Evolutionary conservation across 306 rosid species (phyloP).

Genomic region (Fagus sylvatica): DNA sequence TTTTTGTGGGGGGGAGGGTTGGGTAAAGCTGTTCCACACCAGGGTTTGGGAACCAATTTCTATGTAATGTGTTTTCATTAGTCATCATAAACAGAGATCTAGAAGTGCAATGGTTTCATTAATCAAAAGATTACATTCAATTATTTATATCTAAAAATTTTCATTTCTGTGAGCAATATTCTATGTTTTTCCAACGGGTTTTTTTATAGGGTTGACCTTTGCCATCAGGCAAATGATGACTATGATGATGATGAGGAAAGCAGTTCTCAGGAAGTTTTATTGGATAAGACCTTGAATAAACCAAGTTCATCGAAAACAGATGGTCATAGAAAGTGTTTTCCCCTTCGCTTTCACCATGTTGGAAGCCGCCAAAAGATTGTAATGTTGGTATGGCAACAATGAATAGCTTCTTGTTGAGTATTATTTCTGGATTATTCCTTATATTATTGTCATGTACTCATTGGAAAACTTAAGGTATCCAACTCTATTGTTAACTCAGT

Average conservation of each 20-base stretch:
- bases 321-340: slow-evolving; percentile 68
- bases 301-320: slow-evolving; percentile 40
- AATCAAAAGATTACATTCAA: background rate
- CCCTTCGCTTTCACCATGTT: slow-evolving; percentile 58
- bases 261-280: slow-evolving; percentile 58
- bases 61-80: background rate
- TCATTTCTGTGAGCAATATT: slow-evolving; percentile 25
- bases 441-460: slow-evolving; percentile 10
- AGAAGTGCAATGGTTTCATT: background rate
- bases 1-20: background rate
- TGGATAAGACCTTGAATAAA: slow-evolving; percentile 56
- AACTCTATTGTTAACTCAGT: slow-evolving; percentile 25
- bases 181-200: slow-evolving; percentile 20
- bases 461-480: slow-evolving; percentile 15
- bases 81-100: background rate
- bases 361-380: slow-evolving; percentile 86
- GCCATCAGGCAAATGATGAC: slow-evolving; percentile 88
- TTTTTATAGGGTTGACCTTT: slow-evolving; percentile 85
- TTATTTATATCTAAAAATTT: background rate
- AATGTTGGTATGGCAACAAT: slow-evolving; percentile 58
- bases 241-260: slow-evolving; percentile 84
- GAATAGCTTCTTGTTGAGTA: slow-evolving; percentile 14
- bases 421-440: background rate
- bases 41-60: background rate
- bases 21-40: background rate